Base-by-base conservation (phyloP, 148 eudicot species). In the Diospyros kaki region DNA sequence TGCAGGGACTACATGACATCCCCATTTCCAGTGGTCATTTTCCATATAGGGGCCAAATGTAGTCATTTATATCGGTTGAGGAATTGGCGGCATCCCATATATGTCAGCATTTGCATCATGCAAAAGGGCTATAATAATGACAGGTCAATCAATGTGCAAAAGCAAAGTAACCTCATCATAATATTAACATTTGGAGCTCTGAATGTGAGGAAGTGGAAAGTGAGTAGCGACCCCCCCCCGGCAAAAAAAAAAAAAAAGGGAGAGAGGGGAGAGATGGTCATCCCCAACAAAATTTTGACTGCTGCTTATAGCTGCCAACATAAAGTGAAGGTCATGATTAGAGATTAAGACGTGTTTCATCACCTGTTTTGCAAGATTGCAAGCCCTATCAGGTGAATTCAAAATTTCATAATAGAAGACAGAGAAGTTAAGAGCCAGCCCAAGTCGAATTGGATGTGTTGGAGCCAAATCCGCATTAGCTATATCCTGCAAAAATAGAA, bases 301-400 rank as follows among this genome's bases (percentile, higher is more conserved):
- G 39, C 48, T 9, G 61, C 58, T 48, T 39, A 28, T 38, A 63
- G 50, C 55, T 6, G 40, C 48, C 4, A 15, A 62, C 48, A 62
- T 14, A 6, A 73, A 63, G 44, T 39, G 6, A 52, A 73, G 63
- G 39, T 50, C 54, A 46, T 11, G 55, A 46, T n/a, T 62, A 62
- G 68, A 51, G 45, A 28, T 59, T 15, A 63, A 63, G 45, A 63
- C 17, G 12, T 64, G 71, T 14, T 12, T 5, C 38, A 14, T 78
- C 69, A 78, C 80, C 80, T 78, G 80, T 66, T 78, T 78, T 64
- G 80, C 80, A 46, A 78, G 80, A 50, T 18, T 78, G 54, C 80
- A 78, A 2, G 80, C 80, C 45, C 76, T 64, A 58, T 78, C 80
- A 54, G 80, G 75, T 13, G 80, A 78, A 58, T 78, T 78, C 76